Evolutionary conservation across 352 stramenopile species (phyloP), one percentile per base, ranked within the genome.

Genomic region (Phytophthora pseudosyringae): DNA sequence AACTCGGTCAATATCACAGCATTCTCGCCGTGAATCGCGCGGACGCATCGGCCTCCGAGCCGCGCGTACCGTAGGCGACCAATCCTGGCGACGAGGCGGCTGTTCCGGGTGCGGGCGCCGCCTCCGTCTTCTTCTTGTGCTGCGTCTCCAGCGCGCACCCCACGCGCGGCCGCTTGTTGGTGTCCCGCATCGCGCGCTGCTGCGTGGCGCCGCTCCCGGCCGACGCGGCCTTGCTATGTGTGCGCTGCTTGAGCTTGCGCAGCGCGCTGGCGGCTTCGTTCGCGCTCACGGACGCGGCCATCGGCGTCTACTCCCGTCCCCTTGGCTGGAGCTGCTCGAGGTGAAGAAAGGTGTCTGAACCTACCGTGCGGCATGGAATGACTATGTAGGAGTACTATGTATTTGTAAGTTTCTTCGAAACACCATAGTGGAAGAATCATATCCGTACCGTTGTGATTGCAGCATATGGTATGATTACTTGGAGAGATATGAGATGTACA

Each of bases 111-210:
- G 31, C 9, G 9, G 4, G 25, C 31, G 36, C 11, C 38, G 57
- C 38, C 46, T 69, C 61, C 45, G 56, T 44, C 54, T 73, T 73
- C 55, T 62, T 56, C 43, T 60, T 68, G 16, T 50, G 35, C 11
- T 45, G 44, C 53, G 48, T 36, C 36, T 52, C n/a, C 18, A 40
- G 10, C 10, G 63, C 59, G n/a, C 48, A 69, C 25, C 51, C 41
- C 46, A 55, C 47, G 21, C 64, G 59, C 26, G 53, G 41, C 21
- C 69, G 59, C 49, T 74, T 74, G 40, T 77, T 77, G n/a, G 59
- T 63, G 40, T 73, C 59, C 7, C 39, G 57, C 40, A 54, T 13
- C 2, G 26, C 16, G 11, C 39, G 7, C 5, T 35, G 26, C 21
- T 33, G 21, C 7, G 29, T 7, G 8, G 45, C 2, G 5, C 32